Evolutionary conservation across 83 land plant species (phyloP).

Genomic region (Diphasiastrum complanatum): DNA sequence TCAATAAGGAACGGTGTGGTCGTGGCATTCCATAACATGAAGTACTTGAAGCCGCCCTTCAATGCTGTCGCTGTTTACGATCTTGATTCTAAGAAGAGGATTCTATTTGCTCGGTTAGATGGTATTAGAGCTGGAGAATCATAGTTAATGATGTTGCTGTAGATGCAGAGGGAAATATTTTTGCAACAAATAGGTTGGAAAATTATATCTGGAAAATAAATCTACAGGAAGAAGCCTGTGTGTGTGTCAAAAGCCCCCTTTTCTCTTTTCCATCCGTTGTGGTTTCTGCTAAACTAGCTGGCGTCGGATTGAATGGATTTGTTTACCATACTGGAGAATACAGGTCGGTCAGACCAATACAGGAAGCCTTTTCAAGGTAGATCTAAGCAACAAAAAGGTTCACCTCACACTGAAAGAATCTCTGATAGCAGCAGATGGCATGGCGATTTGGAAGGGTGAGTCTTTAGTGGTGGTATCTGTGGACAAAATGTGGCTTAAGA

Average conservation of each 20-base stretch:
- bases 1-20: conserved; percentile 46
- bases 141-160: conserved; percentile 53
- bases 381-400: conserved; percentile 40
- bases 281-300: conserved; percentile 5
- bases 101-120: conserved; percentile 18
- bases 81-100: conserved; percentile 35
- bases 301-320: conserved; percentile 45
- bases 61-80: conserved; percentile 72
- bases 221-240: conserved; percentile 34
- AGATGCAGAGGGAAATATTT: conserved; percentile 55
- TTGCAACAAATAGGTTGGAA: conserved; percentile 47
- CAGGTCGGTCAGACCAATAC: conserved; percentile 54
- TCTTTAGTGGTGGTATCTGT: conserved; percentile 47
- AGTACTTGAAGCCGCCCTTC: conserved; percentile 23
- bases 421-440: conserved; percentile 39
- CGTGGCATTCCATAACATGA: conserved; percentile 32
- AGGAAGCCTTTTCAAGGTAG: conserved; percentile 58
- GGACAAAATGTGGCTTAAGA: conserved; percentile 38
- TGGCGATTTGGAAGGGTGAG: conserved; percentile 51
- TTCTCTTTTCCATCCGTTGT: conserved; percentile 29
- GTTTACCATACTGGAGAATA: conserved; percentile 42
- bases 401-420: conserved; percentile 32
- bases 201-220: conserved; percentile 61
- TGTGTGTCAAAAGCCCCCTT: conserved; percentile 37
- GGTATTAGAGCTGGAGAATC: conserved; percentile 11